Conservation (phyloP, 2,329 filamentous ascomycete genomes). For the Ceratocystis eucalypticola region DNA sequence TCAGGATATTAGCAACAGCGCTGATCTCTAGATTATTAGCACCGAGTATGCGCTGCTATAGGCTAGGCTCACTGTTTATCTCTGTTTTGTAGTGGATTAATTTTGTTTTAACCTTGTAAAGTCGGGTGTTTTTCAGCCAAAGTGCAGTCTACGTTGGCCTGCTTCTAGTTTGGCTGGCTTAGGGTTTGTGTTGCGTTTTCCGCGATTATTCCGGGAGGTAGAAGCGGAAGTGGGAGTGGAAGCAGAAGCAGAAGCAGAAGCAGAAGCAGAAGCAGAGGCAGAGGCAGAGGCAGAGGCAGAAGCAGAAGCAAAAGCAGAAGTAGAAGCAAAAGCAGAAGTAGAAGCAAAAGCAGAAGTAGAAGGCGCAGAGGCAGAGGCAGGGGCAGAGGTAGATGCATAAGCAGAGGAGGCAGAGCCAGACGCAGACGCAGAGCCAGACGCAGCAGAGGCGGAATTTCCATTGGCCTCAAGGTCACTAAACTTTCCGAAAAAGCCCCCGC, state of each 20-base stretch:
- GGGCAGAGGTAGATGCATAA: neutral
- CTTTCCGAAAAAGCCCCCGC: neutral
- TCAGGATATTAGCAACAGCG: too few relatives aligned
- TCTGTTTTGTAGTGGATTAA: too few relatives aligned
- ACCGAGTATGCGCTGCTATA: too few relatives aligned
- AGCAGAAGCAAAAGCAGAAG: neutral
- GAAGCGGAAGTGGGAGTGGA: neutral
- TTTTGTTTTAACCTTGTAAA: neutral
- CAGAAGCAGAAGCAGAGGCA: neutral
- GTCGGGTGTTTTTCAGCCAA: slow-evolving; percentile 33
- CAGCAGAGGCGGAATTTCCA: neutral
- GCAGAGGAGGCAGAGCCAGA: too few relatives aligned
- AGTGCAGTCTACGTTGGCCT: slow-evolving; percentile 47
- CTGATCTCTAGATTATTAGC: too few relatives aligned
- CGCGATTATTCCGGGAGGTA: slow-evolving; percentile 22
- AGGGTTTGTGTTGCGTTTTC: slow-evolving; percentile 22
- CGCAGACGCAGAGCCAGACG: neutral
- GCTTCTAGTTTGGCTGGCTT: slow-evolving; percentile 35
- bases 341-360: neutral
- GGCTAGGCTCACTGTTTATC: too few relatives aligned
- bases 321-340: neutral
- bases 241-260: neutral
- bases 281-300: neutral
- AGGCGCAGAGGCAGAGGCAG: neutral
- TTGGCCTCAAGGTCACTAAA: neutral